Conservation (phyloP, 1,284 basidiomycete genomes). For the Cryptococcus hybrid region DNA sequence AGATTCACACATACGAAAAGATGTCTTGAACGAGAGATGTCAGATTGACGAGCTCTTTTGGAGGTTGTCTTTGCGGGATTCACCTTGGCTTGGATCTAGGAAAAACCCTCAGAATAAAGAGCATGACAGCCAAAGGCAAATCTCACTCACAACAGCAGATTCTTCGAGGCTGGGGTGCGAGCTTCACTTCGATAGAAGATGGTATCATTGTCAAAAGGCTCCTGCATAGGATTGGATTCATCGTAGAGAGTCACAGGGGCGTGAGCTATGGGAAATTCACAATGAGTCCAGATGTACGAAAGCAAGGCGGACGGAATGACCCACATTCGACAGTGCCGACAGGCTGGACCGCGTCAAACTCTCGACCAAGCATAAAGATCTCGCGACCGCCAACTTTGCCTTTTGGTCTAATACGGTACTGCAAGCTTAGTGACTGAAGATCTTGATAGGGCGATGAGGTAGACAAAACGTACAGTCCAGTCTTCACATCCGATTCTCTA, state of each 20-base stretch:
- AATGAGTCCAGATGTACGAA: no score
- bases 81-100: not conserved
- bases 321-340: slow-evolving; percentile 22
- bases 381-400: slow-evolving; percentile 13
- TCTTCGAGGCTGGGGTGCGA: slow-evolving; percentile 4
- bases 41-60: not conserved
- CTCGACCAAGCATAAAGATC: slow-evolving; percentile 16
- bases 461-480: slow-evolving; percentile 11
- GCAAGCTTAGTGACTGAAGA: not conserved
- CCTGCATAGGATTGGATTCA: slow-evolving; percentile 20
- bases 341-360: slow-evolving; percentile 17
- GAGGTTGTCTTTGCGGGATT: not conserved
- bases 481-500: slow-evolving; percentile 5
- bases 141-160: not conserved
- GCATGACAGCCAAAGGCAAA: not conserved
- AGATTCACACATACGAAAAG: no score
- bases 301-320: not conserved
- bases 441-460: not conserved
- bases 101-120: not conserved
- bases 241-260: slow-evolving; percentile 17
- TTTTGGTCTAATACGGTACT: slow-evolving; percentile 3
- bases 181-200: slow-evolving; percentile 18
- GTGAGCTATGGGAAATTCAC: slow-evolving; percentile 4
- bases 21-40: no score
- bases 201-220: slow-evolving; percentile 6